These are phyloP conservation scores for Phaeophleospora eucalypticola DNA, from an alignment of 2,329 filamentous ascomycete species.

Conservation along the genomic window DNA sequence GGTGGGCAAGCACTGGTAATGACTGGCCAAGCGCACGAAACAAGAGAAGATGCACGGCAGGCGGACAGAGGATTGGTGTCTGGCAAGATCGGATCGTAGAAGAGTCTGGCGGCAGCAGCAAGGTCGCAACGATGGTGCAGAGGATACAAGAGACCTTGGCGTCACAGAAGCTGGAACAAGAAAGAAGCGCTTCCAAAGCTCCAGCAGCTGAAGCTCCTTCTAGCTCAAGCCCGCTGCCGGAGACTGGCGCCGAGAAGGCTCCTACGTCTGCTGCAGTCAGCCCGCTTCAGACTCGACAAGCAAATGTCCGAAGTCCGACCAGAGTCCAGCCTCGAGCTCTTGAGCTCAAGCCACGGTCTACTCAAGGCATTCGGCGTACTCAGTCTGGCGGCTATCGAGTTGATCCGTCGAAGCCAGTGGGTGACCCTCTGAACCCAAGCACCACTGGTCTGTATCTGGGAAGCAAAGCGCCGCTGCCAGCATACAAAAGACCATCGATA, in stretches of 20 bases:
- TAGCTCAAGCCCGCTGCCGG: slow-evolving; percentile 47
- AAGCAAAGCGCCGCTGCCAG: slow-evolving; percentile 31
- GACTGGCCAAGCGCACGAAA: slow-evolving; percentile 42
- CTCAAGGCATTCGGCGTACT: slow-evolving; percentile 12
- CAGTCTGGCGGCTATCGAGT: slow-evolving; percentile 17
- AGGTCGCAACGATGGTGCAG: slow-evolving; percentile 38
- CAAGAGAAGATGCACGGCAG: slow-evolving; percentile 39
- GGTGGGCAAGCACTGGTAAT: slow-evolving; percentile 50
- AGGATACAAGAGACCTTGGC: slow-evolving; percentile 44
- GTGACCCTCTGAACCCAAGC: slow-evolving; percentile 19
- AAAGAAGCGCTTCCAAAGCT: slow-evolving; percentile 8
- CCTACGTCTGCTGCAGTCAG: slow-evolving; percentile 12
- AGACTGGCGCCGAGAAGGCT: slow-evolving; percentile 22
- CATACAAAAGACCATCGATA: slow-evolving; percentile 32
- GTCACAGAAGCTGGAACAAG: slow-evolving; percentile 29
- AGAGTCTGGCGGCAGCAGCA: slow-evolving; percentile 28
- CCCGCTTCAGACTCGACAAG: slow-evolving; percentile 19
- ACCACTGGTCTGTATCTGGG: slow-evolving; percentile 27
- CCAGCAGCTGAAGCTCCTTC: slow-evolving; percentile 35
- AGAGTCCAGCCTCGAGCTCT: slow-evolving; percentile 1
- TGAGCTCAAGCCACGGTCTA: slow-evolving; percentile 8
- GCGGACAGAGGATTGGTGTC: slow-evolving; percentile 31
- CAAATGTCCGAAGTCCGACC: slow-evolving; percentile 9
- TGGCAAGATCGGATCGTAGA: slow-evolving; percentile 35
- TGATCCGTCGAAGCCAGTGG: slow-evolving; percentile 10